Base-by-base conservation (phyloP, 2,329 filamentous ascomycete genomes). In the Colletotrichum shisoi region DNA sequence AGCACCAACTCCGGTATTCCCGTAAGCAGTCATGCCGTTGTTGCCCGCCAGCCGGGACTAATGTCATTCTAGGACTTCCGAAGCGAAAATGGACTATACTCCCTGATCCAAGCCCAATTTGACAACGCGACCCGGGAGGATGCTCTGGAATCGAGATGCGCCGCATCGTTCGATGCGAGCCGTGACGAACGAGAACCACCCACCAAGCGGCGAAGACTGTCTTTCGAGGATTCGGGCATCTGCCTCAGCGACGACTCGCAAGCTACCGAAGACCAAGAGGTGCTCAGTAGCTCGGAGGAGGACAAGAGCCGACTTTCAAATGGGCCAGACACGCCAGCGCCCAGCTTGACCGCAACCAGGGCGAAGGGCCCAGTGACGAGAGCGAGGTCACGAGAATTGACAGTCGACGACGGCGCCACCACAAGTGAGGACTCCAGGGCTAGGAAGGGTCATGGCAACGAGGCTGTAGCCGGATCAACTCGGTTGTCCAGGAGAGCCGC, bases 1-100 rank as follows among this genome's bases (percentile, higher is more conserved):
- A 91, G 88, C 74, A 92, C 90, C 57, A 92, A 91, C 74, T 91
- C 88, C 69, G 90, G 90, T 62, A 92, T 92, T 74, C 89, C 89
- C 57, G 89, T 91, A 80, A 73, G 84, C 75, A 9, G 13, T 48
- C 11, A n/a, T 19, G 2, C 27, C 4, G n/a, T 19, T 27, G 8
- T 19, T 40, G 6, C 9, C 34, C 34, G 45, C 7, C n/a, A 57
- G 56, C 13, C 66, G 57, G 72, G 69, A 75, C 34, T 60, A 69
- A 73, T 68, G 40, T 31, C 44, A 3, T 1, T 11, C 3, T 70
- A 90, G 88, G 89, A 91, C 71, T 91, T 91, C 70, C 88, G 89
- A 46, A 91, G 89, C 1, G 85, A 91, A 73, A 87, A 91, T 75
- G 89, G 89, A 1, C 82, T 92, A 1, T 92, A 92, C 76, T 89